A percentile compares a stretch with the other conserved stretches of the same genome.
phyloP scores from a whole-genome alignment of 1,139 yeast genomes.

The Kluyveromyces marxianus region DNA sequence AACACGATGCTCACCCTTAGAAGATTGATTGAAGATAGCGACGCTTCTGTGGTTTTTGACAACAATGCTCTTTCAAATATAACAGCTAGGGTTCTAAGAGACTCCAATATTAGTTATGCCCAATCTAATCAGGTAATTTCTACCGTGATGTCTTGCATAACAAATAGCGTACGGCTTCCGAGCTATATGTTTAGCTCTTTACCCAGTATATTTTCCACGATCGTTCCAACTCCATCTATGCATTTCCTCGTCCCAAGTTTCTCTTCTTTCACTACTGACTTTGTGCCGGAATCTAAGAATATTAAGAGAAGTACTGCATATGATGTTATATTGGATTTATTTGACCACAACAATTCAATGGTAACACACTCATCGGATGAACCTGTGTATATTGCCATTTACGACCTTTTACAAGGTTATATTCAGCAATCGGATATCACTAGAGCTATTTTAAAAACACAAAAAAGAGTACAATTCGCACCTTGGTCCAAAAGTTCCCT shows the following conservation, averaged over 20 bases:
- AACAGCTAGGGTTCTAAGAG: slow-evolving; percentile 30
- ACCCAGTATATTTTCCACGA: slow-evolving; percentile 72
- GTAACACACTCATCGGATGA: slow-evolving; percentile 43
- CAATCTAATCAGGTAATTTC: slow-evolving; percentile 84
- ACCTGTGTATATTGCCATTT: slow-evolving; percentile 58
- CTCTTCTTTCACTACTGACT: slow-evolving; percentile 73
- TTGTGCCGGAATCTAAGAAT: slow-evolving; percentile 49
- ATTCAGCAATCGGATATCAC: slow-evolving; percentile 70
- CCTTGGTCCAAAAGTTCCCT: slow-evolving; percentile 84
- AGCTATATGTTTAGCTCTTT: slow-evolving; percentile 84
- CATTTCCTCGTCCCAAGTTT: slow-evolving; percentile 83
- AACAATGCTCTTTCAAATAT: slow-evolving; percentile 69
- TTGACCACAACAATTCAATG: slow-evolving; percentile 76
- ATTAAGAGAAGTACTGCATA: slow-evolving; percentile 71
- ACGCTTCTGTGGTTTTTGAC: slow-evolving; percentile 81
- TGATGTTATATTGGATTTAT: slow-evolving; percentile 74
- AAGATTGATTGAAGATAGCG: slow-evolving; percentile 76
- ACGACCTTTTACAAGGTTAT: slow-evolving; percentile 71
- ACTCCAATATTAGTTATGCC: slow-evolving; percentile 45
- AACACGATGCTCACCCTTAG: slow-evolving; percentile 77
- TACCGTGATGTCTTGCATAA: slow-evolving; percentile 73
- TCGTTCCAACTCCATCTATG: slow-evolving; percentile 83
- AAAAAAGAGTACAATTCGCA: slow-evolving; percentile 71
- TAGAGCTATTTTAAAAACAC: slow-evolving; percentile 70
- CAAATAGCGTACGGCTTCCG: slow-evolving; percentile 86